These are phyloP conservation scores for Leishmania tarentolae DNA, from an alignment of 208 protist genomes.

Conservation along the genomic window DNA sequence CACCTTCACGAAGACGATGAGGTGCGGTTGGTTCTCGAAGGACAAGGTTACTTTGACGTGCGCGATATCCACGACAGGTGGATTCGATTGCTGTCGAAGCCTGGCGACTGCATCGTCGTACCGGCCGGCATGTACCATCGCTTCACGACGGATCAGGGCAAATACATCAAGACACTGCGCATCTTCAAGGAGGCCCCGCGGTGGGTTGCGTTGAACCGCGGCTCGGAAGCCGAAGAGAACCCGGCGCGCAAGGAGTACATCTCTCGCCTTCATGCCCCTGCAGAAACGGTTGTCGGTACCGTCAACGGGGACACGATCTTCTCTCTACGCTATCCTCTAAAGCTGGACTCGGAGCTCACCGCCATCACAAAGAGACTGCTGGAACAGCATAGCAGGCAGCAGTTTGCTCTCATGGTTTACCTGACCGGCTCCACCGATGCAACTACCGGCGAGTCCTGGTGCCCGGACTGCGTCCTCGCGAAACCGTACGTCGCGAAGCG, in stretches of 20 bases:
- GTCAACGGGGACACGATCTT: conserved; percentile 28
- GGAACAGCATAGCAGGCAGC: conserved; percentile 28
- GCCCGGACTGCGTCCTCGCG: conserved; percentile 67
- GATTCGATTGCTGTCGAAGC: conserved; percentile 61
- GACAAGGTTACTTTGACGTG: conserved; percentile 89
- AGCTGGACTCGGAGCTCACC: conserved; percentile 39
- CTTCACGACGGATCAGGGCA: conserved; percentile 66
- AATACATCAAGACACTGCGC: conserved; percentile 69
- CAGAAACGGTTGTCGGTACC: conserved; percentile 28
- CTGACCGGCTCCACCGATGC: conserved; percentile 54
- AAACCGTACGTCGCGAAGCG: conserved; percentile 50
- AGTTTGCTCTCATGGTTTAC: conserved; percentile 48
- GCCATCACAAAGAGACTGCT: conserved; percentile 26
- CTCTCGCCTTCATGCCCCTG: conserved; percentile 23
- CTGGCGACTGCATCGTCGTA: conserved; percentile 71
- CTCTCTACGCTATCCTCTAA: conserved; percentile 34
- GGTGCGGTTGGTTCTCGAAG: conserved; percentile 74
- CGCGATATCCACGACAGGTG: conserved; percentile 68
- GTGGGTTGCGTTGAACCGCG: conserved; percentile 73
- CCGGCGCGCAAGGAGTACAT: conserved; percentile 49
- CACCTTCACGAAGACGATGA: conserved; percentile 93
- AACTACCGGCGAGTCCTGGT: conserved; percentile 73
- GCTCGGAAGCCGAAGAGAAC: conserved; percentile 36
- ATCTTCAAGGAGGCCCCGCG: conserved; percentile 81
- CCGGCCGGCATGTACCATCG: conserved; percentile 89